These are phyloP conservation scores for Pseudogymnoascus destructans DNA, from an alignment of 2,329 filamentous ascomycete genomes.

Conservation along the genomic window DNA sequence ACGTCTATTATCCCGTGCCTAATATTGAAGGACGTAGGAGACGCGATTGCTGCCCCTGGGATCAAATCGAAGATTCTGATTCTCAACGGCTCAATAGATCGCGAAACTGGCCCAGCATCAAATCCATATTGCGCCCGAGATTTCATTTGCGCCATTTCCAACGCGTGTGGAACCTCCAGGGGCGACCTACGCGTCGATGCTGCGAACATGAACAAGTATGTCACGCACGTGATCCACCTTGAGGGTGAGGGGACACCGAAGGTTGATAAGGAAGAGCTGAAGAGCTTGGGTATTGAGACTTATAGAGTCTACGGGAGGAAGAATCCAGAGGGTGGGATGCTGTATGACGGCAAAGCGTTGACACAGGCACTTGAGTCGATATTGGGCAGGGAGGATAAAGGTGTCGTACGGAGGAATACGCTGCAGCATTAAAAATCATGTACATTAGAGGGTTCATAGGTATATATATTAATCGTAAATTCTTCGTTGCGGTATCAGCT, in stretches of 20 bases:
- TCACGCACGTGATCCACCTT: slow-evolving; percentile 74
- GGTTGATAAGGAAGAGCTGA: slow-evolving; percentile 54
- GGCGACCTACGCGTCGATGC: slow-evolving; percentile 22
- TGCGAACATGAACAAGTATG: slow-evolving; percentile 36
- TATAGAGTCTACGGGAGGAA: slow-evolving; percentile 64
- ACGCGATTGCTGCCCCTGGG: slow-evolving; percentile 37
- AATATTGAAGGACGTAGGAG: slow-evolving; percentile 62
- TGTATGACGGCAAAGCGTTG: slow-evolving; percentile 66
- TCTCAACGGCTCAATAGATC: slow-evolving; percentile 67
- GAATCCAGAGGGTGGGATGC: slow-evolving; percentile 37
- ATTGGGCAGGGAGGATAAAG: slow-evolving; percentile 49
- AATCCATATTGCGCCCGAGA: slow-evolving; percentile 60
- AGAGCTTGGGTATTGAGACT: slow-evolving; percentile 58
- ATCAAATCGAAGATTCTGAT: slow-evolving; percentile 53
- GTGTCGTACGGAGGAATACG: slow-evolving; percentile 46
- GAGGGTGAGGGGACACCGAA: slow-evolving; percentile 56
- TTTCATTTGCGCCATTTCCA: slow-evolving; percentile 68
- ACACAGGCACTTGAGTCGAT: slow-evolving; percentile 65
- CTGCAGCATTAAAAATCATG: slow-evolving; percentile 23
- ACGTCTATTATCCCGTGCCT: slow-evolving; percentile 78
- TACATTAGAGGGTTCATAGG: neutral
- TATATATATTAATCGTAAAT: neutral
- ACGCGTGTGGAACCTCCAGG: slow-evolving; percentile 39
- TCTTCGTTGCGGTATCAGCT: neutral
- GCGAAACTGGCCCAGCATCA: slow-evolving; percentile 64